Percentiles rank a stretch among this genome's conserved stretches.
phyloP scores from a whole-genome alignment of 306 rosid species.

The Trichosanthes cucumerina region DNA sequence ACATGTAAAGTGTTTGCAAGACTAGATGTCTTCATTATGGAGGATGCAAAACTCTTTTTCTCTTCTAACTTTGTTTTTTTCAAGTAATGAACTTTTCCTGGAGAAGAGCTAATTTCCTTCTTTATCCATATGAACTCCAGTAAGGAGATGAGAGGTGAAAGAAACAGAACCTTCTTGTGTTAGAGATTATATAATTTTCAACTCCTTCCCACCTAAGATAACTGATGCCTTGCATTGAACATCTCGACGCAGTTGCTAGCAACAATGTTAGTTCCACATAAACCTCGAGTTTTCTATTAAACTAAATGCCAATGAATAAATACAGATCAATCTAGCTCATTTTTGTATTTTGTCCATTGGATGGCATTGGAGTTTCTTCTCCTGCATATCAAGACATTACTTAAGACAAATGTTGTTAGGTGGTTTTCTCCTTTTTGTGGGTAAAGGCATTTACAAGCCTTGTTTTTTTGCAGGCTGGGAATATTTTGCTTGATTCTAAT shows the following conservation, averaged over 20 bases:
- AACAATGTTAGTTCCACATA: neutral
- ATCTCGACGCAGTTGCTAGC: neutral
- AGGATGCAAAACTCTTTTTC: neutral
- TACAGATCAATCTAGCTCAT: neutral
- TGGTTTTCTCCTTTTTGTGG: neutral
- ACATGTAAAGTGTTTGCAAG: neutral
- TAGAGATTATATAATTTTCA: neutral
- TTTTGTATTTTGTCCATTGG: neutral
- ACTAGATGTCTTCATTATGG: neutral
- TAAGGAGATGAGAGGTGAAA: neutral
- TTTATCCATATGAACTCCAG: neutral
- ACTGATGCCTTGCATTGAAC: neutral
- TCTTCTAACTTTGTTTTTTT: neutral
- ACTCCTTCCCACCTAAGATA: constrained; percentile 1
- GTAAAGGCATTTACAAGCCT: neutral
- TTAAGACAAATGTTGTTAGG: neutral
- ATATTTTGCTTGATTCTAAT: constrained; percentile 59
- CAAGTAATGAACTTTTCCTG: neutral
- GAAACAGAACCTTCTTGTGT: neutral
- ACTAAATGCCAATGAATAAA: neutral
- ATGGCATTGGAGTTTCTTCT: constrained; percentile 5
- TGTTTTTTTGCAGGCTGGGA: constrained; percentile 61
- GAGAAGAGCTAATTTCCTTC: constrained; percentile 1
- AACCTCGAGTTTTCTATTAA: neutral
- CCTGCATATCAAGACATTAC: neutral